Conservation (phyloP, 1,139 yeast species). For the Scheffersomyces illinoinensis region DNA sequence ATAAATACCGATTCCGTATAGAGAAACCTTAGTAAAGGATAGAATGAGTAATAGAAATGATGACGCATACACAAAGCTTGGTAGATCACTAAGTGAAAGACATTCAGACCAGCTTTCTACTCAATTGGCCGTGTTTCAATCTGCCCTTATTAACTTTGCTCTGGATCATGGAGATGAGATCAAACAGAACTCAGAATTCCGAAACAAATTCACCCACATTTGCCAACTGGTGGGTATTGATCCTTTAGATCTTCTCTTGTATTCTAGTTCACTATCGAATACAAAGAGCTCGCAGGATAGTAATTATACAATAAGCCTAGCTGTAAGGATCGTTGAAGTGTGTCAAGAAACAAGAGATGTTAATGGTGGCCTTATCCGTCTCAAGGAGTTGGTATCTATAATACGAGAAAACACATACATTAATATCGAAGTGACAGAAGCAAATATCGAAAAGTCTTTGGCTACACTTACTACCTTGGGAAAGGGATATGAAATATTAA, state of each 20-base stretch:
- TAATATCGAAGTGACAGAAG: constrained; percentile 35
- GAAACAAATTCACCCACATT: constrained; percentile 71
- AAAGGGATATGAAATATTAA: constrained; percentile 36
- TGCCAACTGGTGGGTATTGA: constrained; percentile 83
- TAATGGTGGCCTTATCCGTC: constrained; percentile 78
- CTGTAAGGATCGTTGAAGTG: constrained; percentile 72
- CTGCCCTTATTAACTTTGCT: constrained; percentile 65
- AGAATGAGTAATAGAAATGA: constrained; percentile 9
- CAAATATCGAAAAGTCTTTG: constrained; percentile 55
- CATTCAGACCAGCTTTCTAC: constrained; percentile 56
- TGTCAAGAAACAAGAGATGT: constrained; percentile 69
- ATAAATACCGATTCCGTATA: not conserved
- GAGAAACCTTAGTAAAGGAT: not conserved
- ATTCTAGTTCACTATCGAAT: constrained; percentile 6
- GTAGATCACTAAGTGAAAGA: constrained; percentile 26
- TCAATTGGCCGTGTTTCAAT: constrained; percentile 61
- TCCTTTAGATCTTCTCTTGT: constrained; percentile 58
- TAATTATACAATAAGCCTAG: constrained; percentile 63
- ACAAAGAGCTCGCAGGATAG: constrained; percentile 24
- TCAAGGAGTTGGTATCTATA: constrained; percentile 53
- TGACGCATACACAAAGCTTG: constrained; percentile 21
- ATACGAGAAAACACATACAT: constrained; percentile 27
- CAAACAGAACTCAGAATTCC: constrained; percentile 59
- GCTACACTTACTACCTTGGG: constrained; percentile 46
- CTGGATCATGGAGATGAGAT: constrained; percentile 63